Conservation (phyloP, 2,329 filamentous ascomycete genomes). For the Ceratocystis eucalypticola region DNA sequence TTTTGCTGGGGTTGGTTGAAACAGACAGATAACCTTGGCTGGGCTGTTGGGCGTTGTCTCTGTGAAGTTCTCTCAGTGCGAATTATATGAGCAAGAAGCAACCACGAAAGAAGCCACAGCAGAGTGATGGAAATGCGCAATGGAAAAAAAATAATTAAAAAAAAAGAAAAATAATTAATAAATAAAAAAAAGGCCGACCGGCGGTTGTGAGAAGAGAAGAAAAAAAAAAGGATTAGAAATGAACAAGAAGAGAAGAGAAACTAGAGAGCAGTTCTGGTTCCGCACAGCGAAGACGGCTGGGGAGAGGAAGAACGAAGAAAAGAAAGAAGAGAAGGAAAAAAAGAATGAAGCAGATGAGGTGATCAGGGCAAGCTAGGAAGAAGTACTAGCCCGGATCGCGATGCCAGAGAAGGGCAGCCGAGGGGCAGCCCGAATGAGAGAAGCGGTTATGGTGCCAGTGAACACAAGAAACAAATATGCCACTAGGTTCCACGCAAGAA, state of each 20-base stretch:
- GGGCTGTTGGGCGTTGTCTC: background rate
- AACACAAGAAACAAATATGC: background rate
- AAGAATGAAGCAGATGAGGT: conserved; percentile 4
- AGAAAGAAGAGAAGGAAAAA: conserved; percentile 15
- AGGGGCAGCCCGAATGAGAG: background rate
- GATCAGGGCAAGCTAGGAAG: background rate
- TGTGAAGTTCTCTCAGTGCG: background rate
- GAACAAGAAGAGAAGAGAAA: conserved; percentile 13
- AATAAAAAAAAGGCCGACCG: conserved; percentile 15
- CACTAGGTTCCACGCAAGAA: background rate
- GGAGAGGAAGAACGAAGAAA: conserved; percentile 8
- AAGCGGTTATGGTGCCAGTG: background rate
- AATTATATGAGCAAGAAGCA: background rate
- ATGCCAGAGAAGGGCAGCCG: background rate
- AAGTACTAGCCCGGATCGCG: conserved; percentile 7
- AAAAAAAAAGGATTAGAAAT: conserved; percentile 3
- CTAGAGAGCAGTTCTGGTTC: conserved; percentile 9
- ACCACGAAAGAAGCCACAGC: background rate
- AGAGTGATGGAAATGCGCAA: background rate
- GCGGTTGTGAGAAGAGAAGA: conserved; percentile 2
- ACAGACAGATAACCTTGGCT: background rate
- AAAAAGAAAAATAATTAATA: conserved; percentile 7
- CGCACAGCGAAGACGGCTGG: conserved; percentile 5
- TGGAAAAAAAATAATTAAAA: conserved; percentile 7
- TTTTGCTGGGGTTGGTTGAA: background rate